A percentile compares a stretch with the other conserved stretches of the same genome.
These are phyloP conservation scores for Tillandsia fasciculata DNA, from an alignment of 176 grass and related monocot genomes.

Conservation along the genomic window DNA sequence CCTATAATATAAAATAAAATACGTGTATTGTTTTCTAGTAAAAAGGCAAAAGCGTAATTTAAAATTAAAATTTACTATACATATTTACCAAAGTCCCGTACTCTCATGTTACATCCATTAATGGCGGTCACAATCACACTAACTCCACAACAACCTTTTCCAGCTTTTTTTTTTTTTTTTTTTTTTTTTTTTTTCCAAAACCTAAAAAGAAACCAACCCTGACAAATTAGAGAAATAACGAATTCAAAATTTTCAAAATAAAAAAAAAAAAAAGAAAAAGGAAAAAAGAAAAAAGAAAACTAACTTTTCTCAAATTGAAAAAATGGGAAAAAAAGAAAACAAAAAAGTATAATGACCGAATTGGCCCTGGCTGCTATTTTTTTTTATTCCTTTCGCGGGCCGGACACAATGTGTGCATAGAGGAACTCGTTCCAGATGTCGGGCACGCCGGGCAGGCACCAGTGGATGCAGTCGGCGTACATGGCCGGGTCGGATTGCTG, in stretches of 20 bases:
- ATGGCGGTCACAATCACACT: too few relatives aligned
- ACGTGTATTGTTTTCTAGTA: too few relatives aligned
- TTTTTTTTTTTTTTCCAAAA: too few relatives aligned
- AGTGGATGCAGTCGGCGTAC: conserved; percentile 86
- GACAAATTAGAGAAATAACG: background rate
- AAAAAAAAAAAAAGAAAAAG: background rate
- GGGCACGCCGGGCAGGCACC: conserved; percentile 67
- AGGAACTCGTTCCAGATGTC: conserved; percentile 72
- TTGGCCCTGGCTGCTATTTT: background rate
- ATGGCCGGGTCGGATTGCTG: conserved; percentile 51
- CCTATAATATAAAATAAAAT: too few relatives aligned
- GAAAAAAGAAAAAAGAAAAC: background rate
- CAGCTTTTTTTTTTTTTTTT: too few relatives aligned
- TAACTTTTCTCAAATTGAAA: background rate
- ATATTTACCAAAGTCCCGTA: too few relatives aligned
- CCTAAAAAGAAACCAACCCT: background rate
- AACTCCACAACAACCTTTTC: too few relatives aligned
- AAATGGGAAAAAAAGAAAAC: background rate
- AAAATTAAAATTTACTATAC: too few relatives aligned
- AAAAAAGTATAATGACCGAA: background rate
- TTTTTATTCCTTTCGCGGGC: background rate
- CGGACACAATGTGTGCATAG: conserved; percentile 44
- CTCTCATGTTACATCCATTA: too few relatives aligned
- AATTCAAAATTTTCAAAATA: background rate
- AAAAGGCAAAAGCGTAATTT: too few relatives aligned